Evolutionary conservation across 441 rosid species (phyloP).

Genomic region (Kokia cookei): DNA sequence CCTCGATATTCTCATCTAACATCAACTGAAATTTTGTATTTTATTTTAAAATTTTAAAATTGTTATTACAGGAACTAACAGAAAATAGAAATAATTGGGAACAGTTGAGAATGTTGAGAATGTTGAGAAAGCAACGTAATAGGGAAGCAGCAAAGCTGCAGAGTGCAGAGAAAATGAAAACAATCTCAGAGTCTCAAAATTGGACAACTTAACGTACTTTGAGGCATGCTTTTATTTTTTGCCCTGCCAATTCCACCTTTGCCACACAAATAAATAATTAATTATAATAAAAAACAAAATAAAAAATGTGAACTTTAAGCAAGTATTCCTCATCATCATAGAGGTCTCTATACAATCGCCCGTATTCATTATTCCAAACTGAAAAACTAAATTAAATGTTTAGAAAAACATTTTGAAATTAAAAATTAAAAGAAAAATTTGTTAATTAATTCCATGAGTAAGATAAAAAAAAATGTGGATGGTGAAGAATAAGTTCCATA

Average conservation of each 20-base stretch:
- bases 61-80: no score
- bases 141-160: not conserved
- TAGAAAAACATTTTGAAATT: no score
- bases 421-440: no score
- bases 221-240: not conserved
- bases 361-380: not conserved
- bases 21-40: no score
- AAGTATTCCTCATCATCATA: not conserved
- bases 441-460: no score
- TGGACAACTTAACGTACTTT: not conserved
- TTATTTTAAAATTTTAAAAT: no score
- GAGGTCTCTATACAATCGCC: not conserved
- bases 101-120: not conserved
- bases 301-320: not conserved
- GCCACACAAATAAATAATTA: not conserved
- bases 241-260: not conserved
- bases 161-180: not conserved
- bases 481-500: rapidly evolving
- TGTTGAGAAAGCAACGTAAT: not conserved
- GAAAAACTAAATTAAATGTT: not conserved
- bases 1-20: no score
- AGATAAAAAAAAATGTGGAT: no score
- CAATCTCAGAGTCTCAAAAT: not conserved
- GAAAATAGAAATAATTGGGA: not conserved
- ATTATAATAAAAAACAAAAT: not conserved